Evolutionary conservation across 495 filamentous ascomycete genomes (phyloP).

Genomic region (Coniosporium apollinis): DNA sequence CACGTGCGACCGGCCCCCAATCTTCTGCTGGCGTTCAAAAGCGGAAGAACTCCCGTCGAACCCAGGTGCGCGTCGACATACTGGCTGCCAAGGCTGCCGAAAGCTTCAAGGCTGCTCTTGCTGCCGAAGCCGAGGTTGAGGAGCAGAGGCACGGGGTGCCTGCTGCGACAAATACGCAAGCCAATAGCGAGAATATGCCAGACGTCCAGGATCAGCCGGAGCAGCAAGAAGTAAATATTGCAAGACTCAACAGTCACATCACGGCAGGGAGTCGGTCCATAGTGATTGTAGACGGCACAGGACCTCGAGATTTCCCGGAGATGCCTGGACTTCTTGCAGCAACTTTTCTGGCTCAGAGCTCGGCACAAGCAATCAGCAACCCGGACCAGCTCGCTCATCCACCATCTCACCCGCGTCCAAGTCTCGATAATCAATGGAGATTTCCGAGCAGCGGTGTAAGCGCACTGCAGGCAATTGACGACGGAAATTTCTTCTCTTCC

Average conservation of each 20-base stretch:
- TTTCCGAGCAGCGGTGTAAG: background rate
- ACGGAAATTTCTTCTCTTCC: no score
- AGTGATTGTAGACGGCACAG: constrained; percentile 65
- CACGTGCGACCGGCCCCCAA: background rate
- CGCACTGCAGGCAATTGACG: background rate
- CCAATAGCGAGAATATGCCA: background rate
- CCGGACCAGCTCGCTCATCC: background rate
- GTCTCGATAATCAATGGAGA: background rate
- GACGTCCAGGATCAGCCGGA: background rate
- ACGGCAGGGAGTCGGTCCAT: constrained; percentile 74
- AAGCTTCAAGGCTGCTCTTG: constrained; percentile 51
- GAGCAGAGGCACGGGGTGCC: constrained; percentile 3
- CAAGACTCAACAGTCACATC: constrained; percentile 38
- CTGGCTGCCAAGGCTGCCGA: constrained; percentile 62
- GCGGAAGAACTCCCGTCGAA: constrained; percentile 7
- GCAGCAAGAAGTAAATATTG: background rate
- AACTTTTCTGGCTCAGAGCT: background rate
- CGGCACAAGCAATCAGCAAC: background rate
- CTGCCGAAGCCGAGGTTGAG: constrained; percentile 27
- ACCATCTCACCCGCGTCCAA: background rate
- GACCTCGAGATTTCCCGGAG: constrained; percentile 10
- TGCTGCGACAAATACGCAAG: no score
- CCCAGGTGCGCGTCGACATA: constrained; percentile 44
- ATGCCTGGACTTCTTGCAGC: background rate
- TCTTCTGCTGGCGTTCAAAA: constrained; percentile 3